Base-by-base conservation (phyloP, 106 monocot species). In the Phalaenopsis aphrodite region DNA sequence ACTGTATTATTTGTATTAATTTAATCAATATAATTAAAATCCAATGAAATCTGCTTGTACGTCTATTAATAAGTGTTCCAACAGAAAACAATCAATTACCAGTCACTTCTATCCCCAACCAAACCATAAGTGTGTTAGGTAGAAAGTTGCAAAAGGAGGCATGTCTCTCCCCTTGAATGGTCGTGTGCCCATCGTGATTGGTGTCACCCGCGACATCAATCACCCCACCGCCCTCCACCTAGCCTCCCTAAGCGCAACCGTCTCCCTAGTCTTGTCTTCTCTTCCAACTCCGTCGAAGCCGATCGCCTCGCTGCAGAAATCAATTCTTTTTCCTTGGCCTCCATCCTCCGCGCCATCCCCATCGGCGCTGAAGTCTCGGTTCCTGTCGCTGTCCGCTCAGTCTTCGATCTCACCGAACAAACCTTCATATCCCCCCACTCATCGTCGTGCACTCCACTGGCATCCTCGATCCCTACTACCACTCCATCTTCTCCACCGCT, bases 381-480 rank as follows among this genome's bases (percentile, higher is more conserved):
- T 24, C 81, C 87, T 18, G 65, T 57, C 45, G 84, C 36, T 11
- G 85, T 84, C 30, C 77, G 83, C 4, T 46, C 87, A 19, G 87
- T 93, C 84, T 93, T 93, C 80, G 93, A 93, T 81, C 47, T 15
- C n/a, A 85, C 93, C 16, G 93, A 87, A 67, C 30, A 80, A 18
- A 24, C 85, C 39, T 93, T 89, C 81, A 37, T 56, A 30, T 39
- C 73, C 77, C 86, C 1, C 79, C 81, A 39, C 84, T 82, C 84
- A 86, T 84, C 82, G 77, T 89, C 72, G 84, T 89, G 52, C 81
- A 79, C 41, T 69, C 82, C 78, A 91, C 90, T 36, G 93, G 87
- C 76, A 65, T 91, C 61, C 2, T 87, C 41, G 90, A 88, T 81
- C 23, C 79, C 61, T 77, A 56, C 23, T 81, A 79, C 81, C 81